A percentile compares a stretch with the other conserved stretches of the same genome.
phyloP scores from a whole-genome alignment of 306 rosid genomes.

The Coriaria nepalensis region DNA sequence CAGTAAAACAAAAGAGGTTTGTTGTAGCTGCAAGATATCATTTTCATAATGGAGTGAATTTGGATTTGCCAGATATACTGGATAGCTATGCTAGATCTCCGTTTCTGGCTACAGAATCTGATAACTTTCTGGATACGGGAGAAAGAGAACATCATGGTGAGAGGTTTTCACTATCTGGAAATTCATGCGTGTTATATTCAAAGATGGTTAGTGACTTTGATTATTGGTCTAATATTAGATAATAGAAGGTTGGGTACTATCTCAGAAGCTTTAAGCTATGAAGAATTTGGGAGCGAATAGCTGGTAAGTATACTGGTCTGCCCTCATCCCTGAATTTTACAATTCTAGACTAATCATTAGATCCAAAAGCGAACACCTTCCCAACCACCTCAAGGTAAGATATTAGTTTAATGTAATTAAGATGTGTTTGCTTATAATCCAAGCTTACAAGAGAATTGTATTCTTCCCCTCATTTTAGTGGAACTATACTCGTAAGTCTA shows the following conservation, averaged over 20 bases:
- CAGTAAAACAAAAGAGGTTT: conserved; percentile 2
- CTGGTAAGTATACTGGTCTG: conserved; percentile 5
- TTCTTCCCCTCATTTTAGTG: too few relatives aligned
- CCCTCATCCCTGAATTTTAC: too few relatives aligned
- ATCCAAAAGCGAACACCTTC: too few relatives aligned
- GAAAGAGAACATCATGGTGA: conserved; percentile 72
- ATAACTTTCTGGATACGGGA: conserved; percentile 39
- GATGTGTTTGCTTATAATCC: too few relatives aligned
- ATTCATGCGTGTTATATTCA: conserved; percentile 9
- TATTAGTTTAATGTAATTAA: too few relatives aligned
- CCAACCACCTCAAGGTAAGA: too few relatives aligned
- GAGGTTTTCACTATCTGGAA: conserved; percentile 3
- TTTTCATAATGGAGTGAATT: not conserved
- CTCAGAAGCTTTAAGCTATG: conserved; percentile 77
- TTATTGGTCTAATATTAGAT: conserved; percentile 27
- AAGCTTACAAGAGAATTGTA: too few relatives aligned
- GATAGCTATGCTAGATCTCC: conserved; percentile 74
- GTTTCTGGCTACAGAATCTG: conserved; percentile 49
- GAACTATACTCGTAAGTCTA: too few relatives aligned
- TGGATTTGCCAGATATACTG: conserved; percentile 46
- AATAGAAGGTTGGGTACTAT: conserved; percentile 62
- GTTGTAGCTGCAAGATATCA: not conserved
- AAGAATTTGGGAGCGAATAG: conserved; percentile 81
- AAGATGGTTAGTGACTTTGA: conserved; percentile 15
- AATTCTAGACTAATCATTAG: too few relatives aligned